A percentile compares a stretch with the other conserved stretches of the same genome.
phyloP scores from a whole-genome alignment of 2,329 filamentous ascomycete species.

The Penicillium hordei region DNA sequence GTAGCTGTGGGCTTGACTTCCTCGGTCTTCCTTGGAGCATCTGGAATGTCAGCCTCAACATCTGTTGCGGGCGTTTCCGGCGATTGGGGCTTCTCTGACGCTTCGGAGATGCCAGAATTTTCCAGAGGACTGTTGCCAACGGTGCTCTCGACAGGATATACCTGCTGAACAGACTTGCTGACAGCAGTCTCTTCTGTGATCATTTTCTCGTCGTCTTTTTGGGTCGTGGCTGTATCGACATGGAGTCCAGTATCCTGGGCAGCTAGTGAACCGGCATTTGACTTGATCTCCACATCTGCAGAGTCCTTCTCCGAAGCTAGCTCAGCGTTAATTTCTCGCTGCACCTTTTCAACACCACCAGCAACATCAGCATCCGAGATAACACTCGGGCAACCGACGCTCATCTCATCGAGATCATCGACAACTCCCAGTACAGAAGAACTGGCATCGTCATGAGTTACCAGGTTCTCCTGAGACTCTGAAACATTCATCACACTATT shows the following conservation, averaged over 20 bases:
- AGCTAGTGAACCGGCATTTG: background rate
- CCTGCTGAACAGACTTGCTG: background rate
- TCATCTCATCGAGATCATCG: conserved; percentile 26
- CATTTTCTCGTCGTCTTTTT: background rate
- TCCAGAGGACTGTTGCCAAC: background rate
- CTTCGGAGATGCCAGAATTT: background rate
- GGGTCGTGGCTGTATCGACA: background rate
- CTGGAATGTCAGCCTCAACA: background rate
- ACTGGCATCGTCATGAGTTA: conserved; percentile 18
- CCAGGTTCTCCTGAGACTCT: conserved; percentile 38
- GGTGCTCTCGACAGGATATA: background rate
- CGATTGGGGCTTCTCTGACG: background rate
- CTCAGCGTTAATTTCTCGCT: background rate
- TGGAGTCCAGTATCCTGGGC: background rate
- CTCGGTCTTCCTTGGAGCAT: background rate
- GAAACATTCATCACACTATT: conserved; percentile 22
- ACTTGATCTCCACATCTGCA: background rate
- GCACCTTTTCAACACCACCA: background rate
- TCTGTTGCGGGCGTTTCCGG: background rate
- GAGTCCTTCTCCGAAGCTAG: background rate
- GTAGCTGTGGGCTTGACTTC: background rate
- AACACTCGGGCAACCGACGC: conserved; percentile 20
- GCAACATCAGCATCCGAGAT: conserved; percentile 6
- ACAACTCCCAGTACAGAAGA: conserved; percentile 29
- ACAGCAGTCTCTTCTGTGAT: background rate